These are phyloP conservation scores for Saccharomyces hybrid DNA, from an alignment of 1,139 yeast species.

Conservation along the genomic window DNA sequence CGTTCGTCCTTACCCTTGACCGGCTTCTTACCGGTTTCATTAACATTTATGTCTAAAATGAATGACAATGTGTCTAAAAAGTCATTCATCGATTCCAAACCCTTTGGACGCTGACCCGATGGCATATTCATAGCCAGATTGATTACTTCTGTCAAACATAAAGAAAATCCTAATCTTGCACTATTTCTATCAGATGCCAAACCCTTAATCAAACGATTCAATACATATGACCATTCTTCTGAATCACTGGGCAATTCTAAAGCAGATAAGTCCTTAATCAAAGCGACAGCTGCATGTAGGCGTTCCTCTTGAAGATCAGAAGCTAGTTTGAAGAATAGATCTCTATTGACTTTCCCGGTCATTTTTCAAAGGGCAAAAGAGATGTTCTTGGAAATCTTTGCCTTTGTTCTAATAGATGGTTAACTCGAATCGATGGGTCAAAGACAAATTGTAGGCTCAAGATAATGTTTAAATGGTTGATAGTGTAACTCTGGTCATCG, in stretches of 20 bases:
- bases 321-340: slow-evolving; percentile 70
- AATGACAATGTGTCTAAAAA: slow-evolving; percentile 40
- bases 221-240: slow-evolving; percentile 75
- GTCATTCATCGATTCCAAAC: slow-evolving; percentile 17
- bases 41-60: slow-evolving; percentile 30
- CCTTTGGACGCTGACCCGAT: slow-evolving; percentile 18
- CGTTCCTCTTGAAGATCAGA: slow-evolving; percentile 73
- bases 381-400: background rate
- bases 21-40: slow-evolving; percentile 35
- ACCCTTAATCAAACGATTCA: slow-evolving; percentile 72
- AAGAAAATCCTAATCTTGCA: slow-evolving; percentile 81
- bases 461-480: background rate
- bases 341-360: slow-evolving; percentile 49
- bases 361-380: slow-evolving; percentile 9
- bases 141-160: slow-evolving; percentile 74
- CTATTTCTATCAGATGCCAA: slow-evolving; percentile 74
- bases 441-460: background rate
- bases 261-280: slow-evolving; percentile 49
- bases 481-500: background rate
- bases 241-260: slow-evolving; percentile 34
- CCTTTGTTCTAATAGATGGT: background rate
- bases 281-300: slow-evolving; percentile 58
- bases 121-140: slow-evolving; percentile 35
- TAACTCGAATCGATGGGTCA: background rate
- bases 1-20: slow-evolving; percentile 78